Evolutionary conservation across 2,329 filamentous ascomycete species (phyloP).

Genomic region (Peltaster fructicola): DNA sequence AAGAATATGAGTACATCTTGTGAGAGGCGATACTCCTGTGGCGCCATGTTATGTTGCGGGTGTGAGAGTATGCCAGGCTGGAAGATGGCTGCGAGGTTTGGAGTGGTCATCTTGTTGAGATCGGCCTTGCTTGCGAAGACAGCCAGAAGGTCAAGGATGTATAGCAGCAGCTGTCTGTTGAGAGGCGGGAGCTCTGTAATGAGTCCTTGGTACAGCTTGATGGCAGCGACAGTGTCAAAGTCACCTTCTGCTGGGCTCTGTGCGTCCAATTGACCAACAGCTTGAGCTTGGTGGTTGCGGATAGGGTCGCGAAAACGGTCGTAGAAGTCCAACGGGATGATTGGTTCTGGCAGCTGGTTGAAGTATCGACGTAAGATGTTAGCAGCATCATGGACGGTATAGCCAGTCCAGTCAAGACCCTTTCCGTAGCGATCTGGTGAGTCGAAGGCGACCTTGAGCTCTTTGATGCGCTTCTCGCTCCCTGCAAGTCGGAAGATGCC

Average conservation of each 20-base stretch:
- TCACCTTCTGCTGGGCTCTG: conserved; percentile 52
- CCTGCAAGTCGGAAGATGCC: conserved; percentile 93
- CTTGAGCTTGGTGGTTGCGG: conserved; percentile 48
- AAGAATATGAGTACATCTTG: conserved; percentile 95
- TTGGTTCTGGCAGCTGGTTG: conserved; percentile 89
- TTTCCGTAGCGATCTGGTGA: conserved; percentile 93
- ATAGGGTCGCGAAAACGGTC: conserved; percentile 78
- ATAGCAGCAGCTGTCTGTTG: conserved; percentile 83
- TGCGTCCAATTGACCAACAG: conserved; percentile 47
- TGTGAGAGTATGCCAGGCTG: conserved; percentile 93
- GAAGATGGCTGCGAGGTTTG: conserved; percentile 91
- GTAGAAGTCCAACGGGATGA: conserved; percentile 87
- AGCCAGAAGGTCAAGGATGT: conserved; percentile 86
- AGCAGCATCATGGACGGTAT: conserved; percentile 94
- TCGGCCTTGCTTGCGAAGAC: conserved; percentile 96
- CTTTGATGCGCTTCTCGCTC: conserved; percentile 95
- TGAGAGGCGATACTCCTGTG: conserved; percentile 81
- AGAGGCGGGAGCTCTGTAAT: conserved; percentile 87
- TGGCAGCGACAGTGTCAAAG: conserved; percentile 59
- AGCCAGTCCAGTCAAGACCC: conserved; percentile 89
- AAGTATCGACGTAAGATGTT: conserved; percentile 92
- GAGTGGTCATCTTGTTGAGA: conserved; percentile 89
- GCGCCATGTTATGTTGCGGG: conserved; percentile 86
- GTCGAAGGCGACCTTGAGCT: conserved; percentile 80
- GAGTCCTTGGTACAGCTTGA: conserved; percentile 66